These are phyloP conservation scores for Papiliotrema flavescens DNA, from an alignment of 1,284 basidiomycete genomes.

Conservation along the genomic window DNA sequence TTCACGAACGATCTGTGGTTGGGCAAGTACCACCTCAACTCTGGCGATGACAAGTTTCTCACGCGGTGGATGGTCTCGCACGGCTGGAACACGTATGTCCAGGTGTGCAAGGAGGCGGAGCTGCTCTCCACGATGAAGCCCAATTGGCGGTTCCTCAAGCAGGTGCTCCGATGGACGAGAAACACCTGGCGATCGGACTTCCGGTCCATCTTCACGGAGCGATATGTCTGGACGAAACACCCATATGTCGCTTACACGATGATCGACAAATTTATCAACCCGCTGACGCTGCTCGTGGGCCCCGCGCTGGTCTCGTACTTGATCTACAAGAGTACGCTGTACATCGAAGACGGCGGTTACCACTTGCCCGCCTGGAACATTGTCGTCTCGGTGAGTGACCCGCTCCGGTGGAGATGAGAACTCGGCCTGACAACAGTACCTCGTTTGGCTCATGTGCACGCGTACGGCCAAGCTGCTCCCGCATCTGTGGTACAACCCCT, in stretches of 20 bases:
- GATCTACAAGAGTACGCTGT: constrained; percentile 71
- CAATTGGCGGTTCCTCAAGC: constrained; percentile 89
- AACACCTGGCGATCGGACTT: constrained; percentile 91
- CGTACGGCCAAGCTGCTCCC: constrained; percentile 82
- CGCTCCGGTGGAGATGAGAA: neutral
- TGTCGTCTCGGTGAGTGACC: constrained; percentile 50
- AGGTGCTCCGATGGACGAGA: constrained; percentile 85
- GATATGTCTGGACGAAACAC: constrained; percentile 80
- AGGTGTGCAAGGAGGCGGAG: constrained; percentile 85
- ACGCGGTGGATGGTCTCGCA: constrained; percentile 95
- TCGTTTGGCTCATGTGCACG: constrained; percentile 76
- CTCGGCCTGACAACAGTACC: constrained; percentile 54
- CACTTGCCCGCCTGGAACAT: constrained; percentile 89
- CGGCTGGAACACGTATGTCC: constrained; percentile 89
- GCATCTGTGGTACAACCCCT: constrained; percentile 78
- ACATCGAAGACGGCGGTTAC: constrained; percentile 69
- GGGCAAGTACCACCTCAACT: constrained; percentile 87
- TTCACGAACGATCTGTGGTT: constrained; percentile 93
- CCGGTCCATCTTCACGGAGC: constrained; percentile 79
- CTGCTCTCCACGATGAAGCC: constrained; percentile 91
- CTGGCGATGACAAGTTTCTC: constrained; percentile 88
- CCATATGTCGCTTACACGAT: constrained; percentile 89
- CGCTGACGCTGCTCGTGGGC: constrained; percentile 77
- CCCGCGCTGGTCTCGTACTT: constrained; percentile 71
- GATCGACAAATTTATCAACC: constrained; percentile 90